phyloP scores from a whole-genome alignment of 148 eudicot genomes.

The Chenopodium quinoa region DNA sequence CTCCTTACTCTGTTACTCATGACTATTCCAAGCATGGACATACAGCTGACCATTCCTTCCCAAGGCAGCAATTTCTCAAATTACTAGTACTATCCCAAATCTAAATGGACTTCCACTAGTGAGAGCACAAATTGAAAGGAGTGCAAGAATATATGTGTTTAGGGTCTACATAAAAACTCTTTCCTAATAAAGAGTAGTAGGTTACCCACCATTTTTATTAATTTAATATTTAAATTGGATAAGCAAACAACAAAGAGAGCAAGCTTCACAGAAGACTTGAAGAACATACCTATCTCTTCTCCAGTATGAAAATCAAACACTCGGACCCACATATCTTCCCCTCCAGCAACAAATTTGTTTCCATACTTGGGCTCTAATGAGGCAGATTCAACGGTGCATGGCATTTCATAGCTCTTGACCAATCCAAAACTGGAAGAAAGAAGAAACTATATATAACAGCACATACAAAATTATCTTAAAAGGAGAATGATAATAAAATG shows the following conservation, averaged over 20 bases:
- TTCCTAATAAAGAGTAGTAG: neutral
- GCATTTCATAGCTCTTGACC: constrained; percentile 85
- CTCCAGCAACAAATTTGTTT: constrained; percentile 86
- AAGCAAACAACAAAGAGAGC: neutral
- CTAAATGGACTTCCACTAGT: neutral
- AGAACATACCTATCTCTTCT: constrained; percentile 63
- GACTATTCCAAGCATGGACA: neutral
- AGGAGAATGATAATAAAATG: neutral
- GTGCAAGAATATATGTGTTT: neutral
- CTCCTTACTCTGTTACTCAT: too few species aligned
- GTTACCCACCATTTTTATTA: neutral
- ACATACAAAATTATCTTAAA: neutral
- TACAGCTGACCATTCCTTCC: neutral
- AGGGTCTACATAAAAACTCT: neutral
- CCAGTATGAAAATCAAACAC: constrained; percentile 91
- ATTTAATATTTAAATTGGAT: neutral
- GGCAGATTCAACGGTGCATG: constrained; percentile 84
- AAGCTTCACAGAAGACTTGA: neutral
- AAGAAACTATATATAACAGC: constrained; percentile 1
- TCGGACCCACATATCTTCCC: constrained; percentile 97
- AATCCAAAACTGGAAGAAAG: constrained; percentile 67
- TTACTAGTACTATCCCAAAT: neutral
- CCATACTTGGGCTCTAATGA: constrained; percentile 89
- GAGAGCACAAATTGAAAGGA: neutral
- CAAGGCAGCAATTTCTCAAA: neutral